These are phyloP conservation scores for Fomitopsis betulina DNA, from an alignment of 1,284 basidiomycete genomes.

Conservation along the genomic window DNA sequence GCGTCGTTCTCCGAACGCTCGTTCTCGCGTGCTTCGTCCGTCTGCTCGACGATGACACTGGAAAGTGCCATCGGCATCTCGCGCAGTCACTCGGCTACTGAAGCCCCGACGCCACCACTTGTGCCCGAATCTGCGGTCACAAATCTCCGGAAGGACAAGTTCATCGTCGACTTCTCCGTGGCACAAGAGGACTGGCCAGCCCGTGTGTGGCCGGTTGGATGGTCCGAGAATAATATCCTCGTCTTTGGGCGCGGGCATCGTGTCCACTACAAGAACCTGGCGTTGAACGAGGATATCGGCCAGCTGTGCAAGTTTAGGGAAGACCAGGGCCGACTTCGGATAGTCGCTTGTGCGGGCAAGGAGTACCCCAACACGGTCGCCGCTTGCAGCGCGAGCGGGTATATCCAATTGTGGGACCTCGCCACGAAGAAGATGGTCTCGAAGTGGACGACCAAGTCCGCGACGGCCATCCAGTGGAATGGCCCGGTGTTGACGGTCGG, in stretches of 20 bases:
- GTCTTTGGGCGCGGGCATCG: conserved; percentile 50
- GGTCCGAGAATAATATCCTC: conserved; percentile 38
- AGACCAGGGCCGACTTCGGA: conserved; percentile 38
- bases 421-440: conserved; percentile 39
- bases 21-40: neutral
- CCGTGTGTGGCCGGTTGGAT: conserved; percentile 32
- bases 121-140: conserved; percentile 1
- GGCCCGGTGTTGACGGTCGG: conserved; percentile 44
- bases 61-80: neutral
- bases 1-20: conserved; percentile 3
- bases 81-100: conserved; percentile 1
- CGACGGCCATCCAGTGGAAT: conserved; percentile 45
- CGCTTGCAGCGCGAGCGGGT: conserved; percentile 41
- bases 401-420: conserved; percentile 50
- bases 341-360: conserved; percentile 37
- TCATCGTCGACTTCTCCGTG: conserved; percentile 34
- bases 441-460: conserved; percentile 40
- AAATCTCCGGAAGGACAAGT: neutral
- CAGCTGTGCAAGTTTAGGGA: conserved; percentile 49
- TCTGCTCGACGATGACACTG: neutral
- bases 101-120: neutral
- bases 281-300: conserved; percentile 37
- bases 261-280: conserved; percentile 45
- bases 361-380: conserved; percentile 39
- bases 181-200: conserved; percentile 12